phyloP scores from a whole-genome alignment of 495 filamentous ascomycete genomes.

The Aspergillus cristatus region DNA sequence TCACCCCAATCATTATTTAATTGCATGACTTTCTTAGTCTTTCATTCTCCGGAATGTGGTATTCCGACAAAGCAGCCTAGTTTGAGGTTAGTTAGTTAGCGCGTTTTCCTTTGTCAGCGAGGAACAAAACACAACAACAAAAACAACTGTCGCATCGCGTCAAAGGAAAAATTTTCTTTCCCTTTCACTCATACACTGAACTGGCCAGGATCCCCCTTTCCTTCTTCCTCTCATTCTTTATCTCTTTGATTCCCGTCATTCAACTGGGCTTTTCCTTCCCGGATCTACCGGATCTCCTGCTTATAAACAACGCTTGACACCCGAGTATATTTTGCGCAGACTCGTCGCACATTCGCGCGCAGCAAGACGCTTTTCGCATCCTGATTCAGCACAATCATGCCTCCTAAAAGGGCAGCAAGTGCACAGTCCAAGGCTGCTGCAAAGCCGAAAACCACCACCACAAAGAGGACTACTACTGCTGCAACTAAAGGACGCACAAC shows the following conservation, averaged over 20 bases:
- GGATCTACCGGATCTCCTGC: too few species aligned
- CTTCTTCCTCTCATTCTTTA: constrained; percentile 6
- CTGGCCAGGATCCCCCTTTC: neutral
- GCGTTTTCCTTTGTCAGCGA: neutral
- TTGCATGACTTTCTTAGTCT: too few species aligned
- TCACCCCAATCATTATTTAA: too few species aligned
- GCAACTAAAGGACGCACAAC: constrained; percentile 8
- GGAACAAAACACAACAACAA: constrained; percentile 1
- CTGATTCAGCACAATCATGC: constrained; percentile 14
- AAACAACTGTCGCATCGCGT: constrained; percentile 1
- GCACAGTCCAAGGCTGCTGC: constrained; percentile 11
- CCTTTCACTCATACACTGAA: too few species aligned
- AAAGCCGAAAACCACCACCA: constrained; percentile 4
- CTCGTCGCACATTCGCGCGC: too few species aligned
- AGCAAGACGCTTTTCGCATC: too few species aligned
- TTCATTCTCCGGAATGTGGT: neutral
- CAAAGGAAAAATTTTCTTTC: neutral
- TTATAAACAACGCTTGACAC: too few species aligned
- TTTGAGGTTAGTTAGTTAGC: neutral
- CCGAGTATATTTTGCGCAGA: neutral
- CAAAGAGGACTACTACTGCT: constrained; percentile 8
- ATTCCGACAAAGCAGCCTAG: neutral
- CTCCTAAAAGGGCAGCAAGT: constrained; percentile 23
- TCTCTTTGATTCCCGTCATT: constrained; percentile 7
- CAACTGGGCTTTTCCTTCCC: too few species aligned